Percentiles rank a stretch among this genome's conserved stretches.
Conservation (phyloP, 805 yeast genomes). For the Zygosaccharomyces siamensis region DNA sequence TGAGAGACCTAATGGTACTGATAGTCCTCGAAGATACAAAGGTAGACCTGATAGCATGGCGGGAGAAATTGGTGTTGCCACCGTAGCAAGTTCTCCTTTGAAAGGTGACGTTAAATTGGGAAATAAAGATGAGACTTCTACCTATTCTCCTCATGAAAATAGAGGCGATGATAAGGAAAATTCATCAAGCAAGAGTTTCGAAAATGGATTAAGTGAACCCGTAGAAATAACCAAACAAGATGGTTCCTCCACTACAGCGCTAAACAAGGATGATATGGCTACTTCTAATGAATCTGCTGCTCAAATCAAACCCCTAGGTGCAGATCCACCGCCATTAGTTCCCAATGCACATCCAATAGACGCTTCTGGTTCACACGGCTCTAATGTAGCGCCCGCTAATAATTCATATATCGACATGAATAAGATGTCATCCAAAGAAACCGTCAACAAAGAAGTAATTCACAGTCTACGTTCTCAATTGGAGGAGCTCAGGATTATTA, state of each 20-base stretch:
- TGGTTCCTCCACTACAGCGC: neutral
- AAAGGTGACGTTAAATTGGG: conserved; percentile 18
- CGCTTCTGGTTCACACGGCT: neutral
- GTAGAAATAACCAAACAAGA: conserved; percentile 9
- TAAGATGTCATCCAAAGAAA: conserved; percentile 7
- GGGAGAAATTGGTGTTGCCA: conserved; percentile 19
- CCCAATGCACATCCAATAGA: neutral
- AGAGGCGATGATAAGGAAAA: neutral
- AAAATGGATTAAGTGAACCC: conserved; percentile 12
- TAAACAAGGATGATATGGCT: neutral
- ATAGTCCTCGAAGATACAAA: conserved; percentile 9
- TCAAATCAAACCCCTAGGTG: neutral
- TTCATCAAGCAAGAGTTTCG: neutral
- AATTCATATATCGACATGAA: neutral
- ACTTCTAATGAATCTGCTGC: neutral
- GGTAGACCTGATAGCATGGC: conserved; percentile 9
- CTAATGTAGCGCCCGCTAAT: neutral
- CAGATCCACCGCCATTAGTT: neutral
- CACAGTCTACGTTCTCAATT: conserved; percentile 35
- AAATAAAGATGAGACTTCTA: neutral
- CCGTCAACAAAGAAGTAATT: conserved; percentile 29
- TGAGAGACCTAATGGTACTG: neutral
- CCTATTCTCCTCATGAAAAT: neutral
- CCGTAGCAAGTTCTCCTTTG: conserved; percentile 21
- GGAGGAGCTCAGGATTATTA: conserved; percentile 38